A percentile compares a stretch with the other conserved stretches of the same genome.
Evolutionary conservation across 495 filamentous ascomycete genomes (phyloP).

Genomic region (Lepidopterella palustris): DNA sequence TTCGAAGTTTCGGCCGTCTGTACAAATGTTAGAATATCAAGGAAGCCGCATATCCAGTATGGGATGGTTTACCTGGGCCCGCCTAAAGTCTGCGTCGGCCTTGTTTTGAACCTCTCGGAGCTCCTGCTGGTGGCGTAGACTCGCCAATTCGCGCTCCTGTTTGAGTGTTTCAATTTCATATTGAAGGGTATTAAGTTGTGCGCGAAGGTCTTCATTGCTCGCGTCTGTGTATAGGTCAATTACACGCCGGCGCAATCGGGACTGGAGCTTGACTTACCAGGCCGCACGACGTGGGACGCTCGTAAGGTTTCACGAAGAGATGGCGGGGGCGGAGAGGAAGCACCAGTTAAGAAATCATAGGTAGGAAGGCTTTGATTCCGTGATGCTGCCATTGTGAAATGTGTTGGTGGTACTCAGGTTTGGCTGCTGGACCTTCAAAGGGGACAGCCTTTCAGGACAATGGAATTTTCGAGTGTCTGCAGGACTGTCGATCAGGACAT

Average conservation of each 20-base stretch:
- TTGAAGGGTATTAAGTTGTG: constrained; percentile 59
- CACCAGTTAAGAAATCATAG: constrained; percentile 5
- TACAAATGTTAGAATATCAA: background rate
- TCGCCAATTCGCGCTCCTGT: constrained; percentile 75
- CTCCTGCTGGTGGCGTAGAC: constrained; percentile 74
- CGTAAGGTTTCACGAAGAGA: constrained; percentile 4
- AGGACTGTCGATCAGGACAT: background rate
- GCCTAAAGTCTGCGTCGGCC: constrained; percentile 76
- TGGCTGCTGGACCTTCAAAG: no score
- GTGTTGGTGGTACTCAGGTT: background rate
- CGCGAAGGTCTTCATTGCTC: constrained; percentile 58
- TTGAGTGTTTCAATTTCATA: constrained; percentile 70
- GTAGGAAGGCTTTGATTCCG: constrained; percentile 1
- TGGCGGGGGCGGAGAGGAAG: background rate
- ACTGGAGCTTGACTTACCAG: background rate
- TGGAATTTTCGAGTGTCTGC: no score
- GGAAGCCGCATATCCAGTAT: background rate
- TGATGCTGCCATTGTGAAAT: background rate
- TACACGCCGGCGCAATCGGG: constrained; percentile 38
- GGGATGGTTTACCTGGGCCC: constrained; percentile 57
- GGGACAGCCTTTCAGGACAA: no score
- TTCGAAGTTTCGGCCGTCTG: constrained; percentile 62
- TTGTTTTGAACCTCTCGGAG: constrained; percentile 65
- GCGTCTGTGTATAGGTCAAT: constrained; percentile 27
- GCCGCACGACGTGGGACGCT: background rate